Evolutionary conservation across 2,329 filamentous ascomycete genomes (phyloP).

Genomic region (Ophiocordyceps australis): DNA sequence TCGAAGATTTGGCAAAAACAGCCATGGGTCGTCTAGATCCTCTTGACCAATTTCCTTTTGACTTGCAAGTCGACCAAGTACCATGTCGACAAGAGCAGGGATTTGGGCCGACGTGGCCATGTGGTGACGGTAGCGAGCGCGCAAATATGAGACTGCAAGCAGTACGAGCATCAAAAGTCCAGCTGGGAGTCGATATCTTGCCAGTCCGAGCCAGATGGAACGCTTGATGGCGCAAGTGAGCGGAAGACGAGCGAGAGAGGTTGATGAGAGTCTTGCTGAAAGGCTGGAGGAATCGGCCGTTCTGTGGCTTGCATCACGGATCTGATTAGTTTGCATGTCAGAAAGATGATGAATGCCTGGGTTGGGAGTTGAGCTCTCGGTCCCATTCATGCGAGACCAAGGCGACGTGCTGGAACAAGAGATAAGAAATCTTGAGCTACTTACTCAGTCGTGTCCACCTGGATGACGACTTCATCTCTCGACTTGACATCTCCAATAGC

Average conservation of each 20-base stretch:
- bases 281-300: slow-evolving; percentile 42
- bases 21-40: slow-evolving; percentile 52
- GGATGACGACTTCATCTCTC: slow-evolving; percentile 37
- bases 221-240: slow-evolving; percentile 65
- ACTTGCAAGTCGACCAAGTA: slow-evolving; percentile 62
- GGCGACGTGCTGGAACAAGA: too few relatives aligned
- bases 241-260: slow-evolving; percentile 81
- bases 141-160: slow-evolving; percentile 40
- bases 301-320: slow-evolving; percentile 55
- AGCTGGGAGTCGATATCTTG: slow-evolving; percentile 77
- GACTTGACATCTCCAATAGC: slow-evolving; percentile 55
- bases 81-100: slow-evolving; percentile 70
- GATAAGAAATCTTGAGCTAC: slow-evolving; percentile 12
- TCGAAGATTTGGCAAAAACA: slow-evolving; percentile 75
- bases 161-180: slow-evolving; percentile 37
- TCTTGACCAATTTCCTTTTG: slow-evolving; percentile 69
- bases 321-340: slow-evolving; percentile 74
- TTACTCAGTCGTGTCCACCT: slow-evolving; percentile 29
- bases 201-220: slow-evolving; percentile 63
- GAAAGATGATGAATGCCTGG: slow-evolving; percentile 14
- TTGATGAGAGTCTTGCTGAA: slow-evolving; percentile 55
- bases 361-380: neutral
- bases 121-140: slow-evolving; percentile 42
- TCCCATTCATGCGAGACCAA: too few relatives aligned
- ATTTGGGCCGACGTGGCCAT: slow-evolving; percentile 52